Evolutionary conservation across 495 filamentous ascomycete genomes (phyloP), one percentile per base, ranked within the genome.

Genomic region (Trichoderma asperelloides): DNA sequence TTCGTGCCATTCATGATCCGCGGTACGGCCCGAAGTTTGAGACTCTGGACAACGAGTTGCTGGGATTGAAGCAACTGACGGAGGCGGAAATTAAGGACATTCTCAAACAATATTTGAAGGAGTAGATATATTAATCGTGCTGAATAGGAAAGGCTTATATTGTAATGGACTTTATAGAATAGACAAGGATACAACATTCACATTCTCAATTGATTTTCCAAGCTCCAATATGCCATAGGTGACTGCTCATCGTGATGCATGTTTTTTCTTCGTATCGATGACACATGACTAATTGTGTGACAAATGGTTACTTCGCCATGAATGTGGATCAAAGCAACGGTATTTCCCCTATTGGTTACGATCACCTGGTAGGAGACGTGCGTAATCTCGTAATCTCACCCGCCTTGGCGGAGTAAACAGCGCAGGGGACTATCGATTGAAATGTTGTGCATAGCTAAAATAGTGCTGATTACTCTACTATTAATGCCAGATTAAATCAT

Each of bases 1-100:
- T 66, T 3, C 68, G 75, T 18, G 63, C 69, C 3, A 69, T 79
- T 63, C 78, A 71, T 55, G 78, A 74, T 9, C 77, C 81, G 15
- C 79, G 74, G 9, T 78, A 65, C 25, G 68, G 66, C 8, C 30
- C 43, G 0, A 68, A n/a, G 9, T 71, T 71, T 43, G 68, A 68
- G 33, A 70, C 70, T 43, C 63, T 65, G 8, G 70, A 71, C 18
- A 71, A 71, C n/a, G 68, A 68, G 70, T 66, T 71, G 33, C 62
- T 71, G 1, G 70, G 70, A 3, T 23, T 71, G 11, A 64, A 68
- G 68, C 68, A 60, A 12, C 39, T 64, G 60, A 65, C 41, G 2
- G 66, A 71, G 27, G 68, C 47, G 43, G 70, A 68, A 16, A 28
- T 71, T 33, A 55, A 41, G 11, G 67, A 57, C 25, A 40, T 68